These are phyloP conservation scores for Luvunga scandens DNA, from an alignment of 345 rosid species.

Conservation along the genomic window DNA sequence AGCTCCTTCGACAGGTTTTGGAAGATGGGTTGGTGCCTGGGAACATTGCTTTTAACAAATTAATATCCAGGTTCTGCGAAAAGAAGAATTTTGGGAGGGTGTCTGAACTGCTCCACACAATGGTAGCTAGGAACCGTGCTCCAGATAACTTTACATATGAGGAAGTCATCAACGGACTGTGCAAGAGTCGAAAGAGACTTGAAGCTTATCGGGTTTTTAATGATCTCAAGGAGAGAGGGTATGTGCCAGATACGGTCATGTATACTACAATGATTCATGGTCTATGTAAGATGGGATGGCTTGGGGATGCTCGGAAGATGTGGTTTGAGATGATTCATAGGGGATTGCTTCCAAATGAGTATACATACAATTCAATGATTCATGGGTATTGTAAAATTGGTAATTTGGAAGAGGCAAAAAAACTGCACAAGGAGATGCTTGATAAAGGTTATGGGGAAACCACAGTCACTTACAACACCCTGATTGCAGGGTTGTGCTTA, in stretches of 20 bases:
- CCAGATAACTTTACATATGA: conserved; percentile 46
- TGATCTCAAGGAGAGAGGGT: conserved; percentile 55
- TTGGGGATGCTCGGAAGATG: conserved; percentile 39
- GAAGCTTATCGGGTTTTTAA: conserved; percentile 42
- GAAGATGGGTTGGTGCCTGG: conserved; percentile 40
- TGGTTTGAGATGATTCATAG: conserved; percentile 54
- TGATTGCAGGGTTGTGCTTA: conserved; percentile 50
- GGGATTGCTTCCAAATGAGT: conserved; percentile 39
- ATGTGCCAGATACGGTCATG: conserved; percentile 36
- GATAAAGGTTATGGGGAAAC: conserved; percentile 43
- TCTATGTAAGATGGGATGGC: conserved; percentile 28
- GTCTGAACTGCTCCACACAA: conserved; percentile 50
- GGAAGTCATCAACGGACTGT: conserved; percentile 48
- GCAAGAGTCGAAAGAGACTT: conserved; percentile 27
- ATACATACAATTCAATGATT: conserved; percentile 39
- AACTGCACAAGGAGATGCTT: conserved; percentile 39
- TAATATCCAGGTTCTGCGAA: conserved; percentile 39
- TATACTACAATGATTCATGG: conserved; percentile 49
- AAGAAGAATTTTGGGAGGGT: conserved; percentile 24
- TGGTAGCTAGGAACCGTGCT: conserved; percentile 36
- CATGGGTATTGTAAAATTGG: conserved; percentile 32
- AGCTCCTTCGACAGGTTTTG: conserved; percentile 45
- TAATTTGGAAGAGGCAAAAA: conserved; percentile 31
- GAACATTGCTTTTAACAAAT: conserved; percentile 27
- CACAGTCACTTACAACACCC: conserved; percentile 41